Conservation (phyloP, 441 rosid species). For the Mallotus repandus region DNA sequence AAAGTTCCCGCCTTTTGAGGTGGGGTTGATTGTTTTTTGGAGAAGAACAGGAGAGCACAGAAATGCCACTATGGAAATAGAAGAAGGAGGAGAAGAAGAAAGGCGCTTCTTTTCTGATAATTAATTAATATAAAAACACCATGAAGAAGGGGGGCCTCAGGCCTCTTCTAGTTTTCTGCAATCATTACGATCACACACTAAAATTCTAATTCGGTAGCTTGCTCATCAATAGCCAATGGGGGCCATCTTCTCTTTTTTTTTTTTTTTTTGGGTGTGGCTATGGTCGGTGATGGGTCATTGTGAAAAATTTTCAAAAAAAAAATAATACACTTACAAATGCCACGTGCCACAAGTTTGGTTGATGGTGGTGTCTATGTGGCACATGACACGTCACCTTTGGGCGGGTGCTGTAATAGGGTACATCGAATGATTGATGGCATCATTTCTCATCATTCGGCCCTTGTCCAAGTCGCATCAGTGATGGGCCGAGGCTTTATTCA, state of each 20-base stretch:
- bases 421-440: no score
- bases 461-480: no score
- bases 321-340: no score
- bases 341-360: no score
- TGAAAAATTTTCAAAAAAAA: background rate
- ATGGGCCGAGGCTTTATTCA: no score
- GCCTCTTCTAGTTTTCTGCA: background rate
- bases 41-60: background rate
- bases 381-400: no score
- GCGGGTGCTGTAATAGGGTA: no score
- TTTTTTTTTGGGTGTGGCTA: background rate
- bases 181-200: background rate
- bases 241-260: background rate
- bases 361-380: no score
- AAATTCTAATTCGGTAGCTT: background rate
- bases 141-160: no score
- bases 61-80: background rate
- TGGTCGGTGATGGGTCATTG: slow-evolving; percentile 9
- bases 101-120: no score
- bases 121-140: no score
- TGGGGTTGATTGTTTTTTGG: slow-evolving; percentile 15
- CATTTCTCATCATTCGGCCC: no score
- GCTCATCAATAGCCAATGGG: background rate
- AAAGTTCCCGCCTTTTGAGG: slow-evolving; percentile 28
- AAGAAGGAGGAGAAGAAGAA: background rate